phyloP scores from a whole-genome alignment of 768 basidiomycete genomes.

The Hygrocybe punicea region DNA sequence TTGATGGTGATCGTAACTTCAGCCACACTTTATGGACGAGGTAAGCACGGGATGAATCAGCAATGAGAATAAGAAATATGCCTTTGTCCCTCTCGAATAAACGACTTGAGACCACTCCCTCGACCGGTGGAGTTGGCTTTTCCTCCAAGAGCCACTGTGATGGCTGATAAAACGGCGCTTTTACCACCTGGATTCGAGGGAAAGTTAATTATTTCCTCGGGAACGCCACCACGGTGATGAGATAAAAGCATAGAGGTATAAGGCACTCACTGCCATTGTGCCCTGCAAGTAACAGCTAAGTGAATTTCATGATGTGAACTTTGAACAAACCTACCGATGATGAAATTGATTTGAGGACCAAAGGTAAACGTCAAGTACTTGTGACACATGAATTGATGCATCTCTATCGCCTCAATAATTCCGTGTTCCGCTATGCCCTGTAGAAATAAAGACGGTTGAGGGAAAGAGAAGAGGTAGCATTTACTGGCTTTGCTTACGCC shows the following conservation, averaged over 20 bases:
- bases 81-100: constrained; percentile 82
- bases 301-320: neutral
- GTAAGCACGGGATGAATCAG: neutral
- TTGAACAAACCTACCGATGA: constrained; percentile 62
- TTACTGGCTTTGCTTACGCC: constrained; percentile 38
- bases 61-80: constrained; percentile 36
- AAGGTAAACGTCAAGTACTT: constrained; percentile 77
- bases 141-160: constrained; percentile 90
- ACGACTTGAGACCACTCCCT: constrained; percentile 76
- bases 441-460: neutral
- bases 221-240: neutral
- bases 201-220: too few relatives aligned
- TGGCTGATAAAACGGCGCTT: constrained; percentile 89
- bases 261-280: constrained; percentile 83
- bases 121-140: constrained; percentile 91
- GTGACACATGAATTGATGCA: constrained; percentile 97
- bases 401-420: constrained; percentile 80
- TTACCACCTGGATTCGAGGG: constrained; percentile 69
- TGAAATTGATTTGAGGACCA: constrained; percentile 94
- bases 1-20: constrained; percentile 80
- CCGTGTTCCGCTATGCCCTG: constrained; percentile 83
- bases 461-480: constrained; percentile 4
- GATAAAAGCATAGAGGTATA: neutral
- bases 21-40: constrained; percentile 45
- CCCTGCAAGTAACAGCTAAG: constrained; percentile 42